Conservation (phyloP, 2,329 filamentous ascomycete genomes). For the Microdochium nivale region DNA sequence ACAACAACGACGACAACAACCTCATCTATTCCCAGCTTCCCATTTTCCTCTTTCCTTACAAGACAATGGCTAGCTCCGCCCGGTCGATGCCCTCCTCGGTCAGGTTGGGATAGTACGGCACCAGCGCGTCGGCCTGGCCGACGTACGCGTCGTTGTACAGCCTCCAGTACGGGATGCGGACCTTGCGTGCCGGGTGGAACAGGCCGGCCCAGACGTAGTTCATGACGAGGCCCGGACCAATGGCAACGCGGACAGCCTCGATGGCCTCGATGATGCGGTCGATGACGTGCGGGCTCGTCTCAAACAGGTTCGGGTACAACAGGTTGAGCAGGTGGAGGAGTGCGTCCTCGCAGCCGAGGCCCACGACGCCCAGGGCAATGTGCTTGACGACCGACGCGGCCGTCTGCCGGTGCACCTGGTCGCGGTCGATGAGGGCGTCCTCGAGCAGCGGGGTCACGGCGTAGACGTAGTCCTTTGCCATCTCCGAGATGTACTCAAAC, state of each 20-base stretch:
- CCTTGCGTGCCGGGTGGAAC: conserved; percentile 94
- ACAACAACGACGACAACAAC: too few relatives aligned
- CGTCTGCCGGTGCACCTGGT: conserved; percentile 96
- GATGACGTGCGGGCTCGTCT: conserved; percentile 96
- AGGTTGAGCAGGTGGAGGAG: conserved; percentile 98
- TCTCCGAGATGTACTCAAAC: conserved; percentile 98
- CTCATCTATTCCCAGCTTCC: too few relatives aligned
- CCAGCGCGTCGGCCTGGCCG: conserved; percentile 85
- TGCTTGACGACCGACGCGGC: conserved; percentile 97
- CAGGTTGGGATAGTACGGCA: conserved; percentile 88
- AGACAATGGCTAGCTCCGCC: conserved; percentile 73
- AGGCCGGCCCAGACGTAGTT: conserved; percentile 98
- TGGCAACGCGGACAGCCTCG: conserved; percentile 87
- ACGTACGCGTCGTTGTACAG: conserved; percentile 97
- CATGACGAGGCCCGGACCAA: conserved; percentile 85
- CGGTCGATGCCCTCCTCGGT: conserved; percentile 73
- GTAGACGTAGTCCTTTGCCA: conserved; percentile 99
- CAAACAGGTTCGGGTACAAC: conserved; percentile 93
- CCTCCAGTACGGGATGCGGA: conserved; percentile 90
- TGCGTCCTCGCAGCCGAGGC: conserved; percentile 92
- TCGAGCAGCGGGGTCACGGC: conserved; percentile 93
- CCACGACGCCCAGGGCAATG: conserved; percentile 93
- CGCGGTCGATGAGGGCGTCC: conserved; percentile 92
- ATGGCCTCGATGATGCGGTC: conserved; percentile 97
- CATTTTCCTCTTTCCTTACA: conserved; percentile 49